phyloP scores from a whole-genome alignment of 73 alveolate genomes.

The Breviolum minutum region DNA sequence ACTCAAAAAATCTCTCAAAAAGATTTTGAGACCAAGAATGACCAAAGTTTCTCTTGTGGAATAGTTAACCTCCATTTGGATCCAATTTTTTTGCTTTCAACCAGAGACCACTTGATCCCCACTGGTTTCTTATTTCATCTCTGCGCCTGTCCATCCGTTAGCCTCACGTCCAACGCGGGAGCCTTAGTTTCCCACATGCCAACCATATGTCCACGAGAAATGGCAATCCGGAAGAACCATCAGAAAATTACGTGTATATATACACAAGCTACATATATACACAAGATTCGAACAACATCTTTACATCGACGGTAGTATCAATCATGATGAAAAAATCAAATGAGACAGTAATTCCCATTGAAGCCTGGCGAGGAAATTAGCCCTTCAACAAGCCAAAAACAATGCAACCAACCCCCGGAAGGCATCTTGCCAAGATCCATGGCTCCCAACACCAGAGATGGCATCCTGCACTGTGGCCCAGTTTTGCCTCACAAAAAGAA shows the following conservation, averaged over 20 bases:
- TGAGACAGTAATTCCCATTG: too few relatives aligned
- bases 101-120: too few relatives aligned
- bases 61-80: too few relatives aligned
- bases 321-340: too few relatives aligned
- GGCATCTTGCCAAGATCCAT: neutral
- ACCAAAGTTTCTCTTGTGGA: too few relatives aligned
- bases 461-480: conserved; percentile 97
- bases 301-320: too few relatives aligned
- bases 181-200: conserved; percentile 6
- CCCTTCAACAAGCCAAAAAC: neutral
- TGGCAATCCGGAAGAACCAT: neutral
- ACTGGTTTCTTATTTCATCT: too few relatives aligned
- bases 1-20: neutral
- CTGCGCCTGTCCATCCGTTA: conserved; percentile 96
- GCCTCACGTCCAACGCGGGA: conserved; percentile 96
- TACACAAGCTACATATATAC: neutral
- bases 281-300: too few relatives aligned
- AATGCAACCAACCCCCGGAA: conserved; percentile 36
- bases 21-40: neutral
- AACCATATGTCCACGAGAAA: neutral
- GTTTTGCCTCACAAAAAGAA: conserved; percentile 96
- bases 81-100: too few relatives aligned
- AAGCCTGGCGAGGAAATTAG: too few relatives aligned
- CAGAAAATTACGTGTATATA: too few relatives aligned
- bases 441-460: conserved; percentile 88